Percentiles rank a stretch among this genome's conserved stretches.
These are phyloP conservation scores for Polytrichum commune DNA, from an alignment of 225 moss, liverwort and hornwort genomes.

Conservation along the genomic window DNA sequence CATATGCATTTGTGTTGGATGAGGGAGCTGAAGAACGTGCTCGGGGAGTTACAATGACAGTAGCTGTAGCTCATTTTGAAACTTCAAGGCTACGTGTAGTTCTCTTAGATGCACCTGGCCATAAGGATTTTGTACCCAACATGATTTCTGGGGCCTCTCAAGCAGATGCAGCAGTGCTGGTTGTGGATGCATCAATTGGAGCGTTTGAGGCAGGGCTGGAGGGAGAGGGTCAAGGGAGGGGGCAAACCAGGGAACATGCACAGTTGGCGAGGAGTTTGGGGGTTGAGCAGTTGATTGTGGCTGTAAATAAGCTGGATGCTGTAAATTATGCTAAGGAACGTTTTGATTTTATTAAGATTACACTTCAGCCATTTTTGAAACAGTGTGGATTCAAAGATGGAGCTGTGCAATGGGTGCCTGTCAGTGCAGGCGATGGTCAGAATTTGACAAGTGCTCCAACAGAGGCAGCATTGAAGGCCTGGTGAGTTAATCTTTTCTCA, in stretches of 20 bases:
- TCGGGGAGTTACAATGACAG: constrained; percentile 93
- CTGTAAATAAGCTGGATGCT: constrained; percentile 92
- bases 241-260: constrained; percentile 95
- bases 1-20: constrained; percentile 94
- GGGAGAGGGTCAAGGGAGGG: constrained; percentile 72
- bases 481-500: constrained; percentile 33
- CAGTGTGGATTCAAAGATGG: constrained; percentile 94
- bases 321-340: constrained; percentile 72
- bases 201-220: constrained; percentile 91
- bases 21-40: constrained; percentile 98
- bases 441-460: constrained; percentile 70
- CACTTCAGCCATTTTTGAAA: constrained; percentile 75
- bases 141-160: constrained; percentile 99
- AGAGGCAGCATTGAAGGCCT: constrained; percentile 64
- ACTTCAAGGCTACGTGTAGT: constrained; percentile 78
- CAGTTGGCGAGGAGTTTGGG: constrained; percentile 93
- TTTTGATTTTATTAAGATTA: constrained; percentile 62
- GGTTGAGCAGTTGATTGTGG: constrained; percentile 92
- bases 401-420: constrained; percentile 85
- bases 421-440: constrained; percentile 90
- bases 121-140: constrained; percentile 95
- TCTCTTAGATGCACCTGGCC: constrained; percentile 92
- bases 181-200: constrained; percentile 87
- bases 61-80: constrained; percentile 91
- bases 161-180: constrained; percentile 96